phyloP scores from a whole-genome alignment of 1,284 basidiomycete species.

The Trametes versicolor region DNA sequence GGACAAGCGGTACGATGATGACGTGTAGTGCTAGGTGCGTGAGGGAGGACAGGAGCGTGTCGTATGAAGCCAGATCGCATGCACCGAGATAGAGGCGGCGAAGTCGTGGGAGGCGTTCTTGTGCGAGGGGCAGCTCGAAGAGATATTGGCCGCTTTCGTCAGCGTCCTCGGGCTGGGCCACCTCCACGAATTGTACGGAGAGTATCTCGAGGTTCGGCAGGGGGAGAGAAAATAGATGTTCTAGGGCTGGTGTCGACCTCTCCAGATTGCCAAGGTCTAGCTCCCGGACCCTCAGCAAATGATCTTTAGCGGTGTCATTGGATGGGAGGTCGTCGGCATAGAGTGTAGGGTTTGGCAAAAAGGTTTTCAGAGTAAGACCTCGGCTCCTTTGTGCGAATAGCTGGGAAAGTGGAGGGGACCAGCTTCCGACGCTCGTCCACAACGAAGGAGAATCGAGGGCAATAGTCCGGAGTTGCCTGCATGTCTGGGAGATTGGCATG shows the following conservation, averaged over 20 bases:
- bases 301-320: neutral
- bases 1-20: neutral
- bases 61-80: neutral
- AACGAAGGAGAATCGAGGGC: neutral
- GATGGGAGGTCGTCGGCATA: neutral
- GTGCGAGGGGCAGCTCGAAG: neutral
- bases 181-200: neutral
- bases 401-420: neutral
- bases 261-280: neutral
- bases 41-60: neutral
- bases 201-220: neutral
- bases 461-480: slow-evolving; percentile 15
- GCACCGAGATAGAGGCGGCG: neutral
- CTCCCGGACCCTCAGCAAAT: neutral
- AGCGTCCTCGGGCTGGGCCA: neutral
- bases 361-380: neutral
- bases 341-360: neutral
- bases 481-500: slow-evolving; percentile 19
- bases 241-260: neutral
- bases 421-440: slow-evolving; percentile 13
- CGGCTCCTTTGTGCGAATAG: neutral
- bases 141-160: neutral
- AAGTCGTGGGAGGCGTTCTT: neutral
- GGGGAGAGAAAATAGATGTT: neutral
- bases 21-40: neutral